Evolutionary conservation across 176 grass and related monocot species (phyloP).

Genomic region (Oryza glumipatula): DNA sequence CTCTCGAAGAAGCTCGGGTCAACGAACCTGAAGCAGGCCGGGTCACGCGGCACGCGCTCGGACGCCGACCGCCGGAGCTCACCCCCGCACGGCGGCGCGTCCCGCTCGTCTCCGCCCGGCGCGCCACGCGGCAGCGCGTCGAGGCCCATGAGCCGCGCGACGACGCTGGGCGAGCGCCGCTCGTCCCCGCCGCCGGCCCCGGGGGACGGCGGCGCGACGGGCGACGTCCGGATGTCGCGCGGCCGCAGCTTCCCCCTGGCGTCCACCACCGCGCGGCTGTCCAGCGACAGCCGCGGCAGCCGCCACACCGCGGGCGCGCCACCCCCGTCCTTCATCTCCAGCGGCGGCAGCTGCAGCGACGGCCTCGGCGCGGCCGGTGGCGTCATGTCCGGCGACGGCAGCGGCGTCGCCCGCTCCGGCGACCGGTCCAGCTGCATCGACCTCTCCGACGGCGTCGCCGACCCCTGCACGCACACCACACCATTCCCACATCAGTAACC

Average conservation of each 20-base stretch:
- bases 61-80: conserved; percentile 88
- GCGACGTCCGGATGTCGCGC: conserved; percentile 63
- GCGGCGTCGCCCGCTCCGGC: conserved; percentile 61
- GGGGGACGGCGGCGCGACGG: conserved; percentile 32
- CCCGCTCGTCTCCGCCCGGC: background rate
- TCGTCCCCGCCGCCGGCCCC: conserved; percentile 45
- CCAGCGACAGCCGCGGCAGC: conserved; percentile 75
- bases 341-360: conserved; percentile 54
- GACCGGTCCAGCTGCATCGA: conserved; percentile 59
- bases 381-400: conserved; percentile 41
- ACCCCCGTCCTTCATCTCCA: conserved; percentile 30
- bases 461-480: conserved; percentile 48
- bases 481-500: background rate
- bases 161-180: conserved; percentile 78
- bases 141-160: conserved; percentile 93
- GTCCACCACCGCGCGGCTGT: conserved; percentile 81
- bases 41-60: conserved; percentile 69
- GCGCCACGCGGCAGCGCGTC: conserved; percentile 54
- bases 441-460: conserved; percentile 80
- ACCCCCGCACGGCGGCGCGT: background rate
- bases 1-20: conserved; percentile 57
- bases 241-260: conserved; percentile 67
- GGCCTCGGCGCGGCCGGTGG: conserved; percentile 57
- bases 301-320: conserved; percentile 45
- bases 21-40: conserved; percentile 65